phyloP scores from a whole-genome alignment of 305 asterid species.

The Solanum hybrid region DNA sequence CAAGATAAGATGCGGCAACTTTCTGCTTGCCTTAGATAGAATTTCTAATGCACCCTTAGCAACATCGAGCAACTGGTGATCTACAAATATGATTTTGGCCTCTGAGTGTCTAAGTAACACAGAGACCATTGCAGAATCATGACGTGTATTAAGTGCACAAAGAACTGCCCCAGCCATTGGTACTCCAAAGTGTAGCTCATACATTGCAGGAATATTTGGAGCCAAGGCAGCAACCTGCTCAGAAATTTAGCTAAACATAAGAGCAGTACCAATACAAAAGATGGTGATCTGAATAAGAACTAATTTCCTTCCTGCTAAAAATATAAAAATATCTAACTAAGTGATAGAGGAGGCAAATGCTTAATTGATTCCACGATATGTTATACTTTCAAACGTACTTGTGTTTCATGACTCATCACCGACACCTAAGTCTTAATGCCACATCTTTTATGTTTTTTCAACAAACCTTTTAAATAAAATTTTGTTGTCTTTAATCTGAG shows the following conservation, averaged over 20 bases:
- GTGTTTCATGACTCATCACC: background rate
- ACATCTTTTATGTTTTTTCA: background rate
- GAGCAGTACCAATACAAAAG: background rate
- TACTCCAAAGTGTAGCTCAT: conserved; percentile 15
- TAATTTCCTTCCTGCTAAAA: background rate
- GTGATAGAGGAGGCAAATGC: background rate
- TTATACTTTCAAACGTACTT: background rate
- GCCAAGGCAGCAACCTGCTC: conserved; percentile 13
- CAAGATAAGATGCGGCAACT: conserved; percentile 6
- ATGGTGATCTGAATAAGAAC: background rate
- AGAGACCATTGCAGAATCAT: conserved; percentile 11
- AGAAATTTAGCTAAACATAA: background rate
- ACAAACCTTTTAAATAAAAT: background rate
- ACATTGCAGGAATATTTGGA: conserved; percentile 15
- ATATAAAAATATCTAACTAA: background rate
- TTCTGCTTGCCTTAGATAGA: conserved; percentile 3
- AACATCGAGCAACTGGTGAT: conserved; percentile 7
- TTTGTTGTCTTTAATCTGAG: background rate
- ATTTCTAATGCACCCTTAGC: conserved; percentile 11
- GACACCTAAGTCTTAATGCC: background rate
- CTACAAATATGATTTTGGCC: conserved; percentile 15
- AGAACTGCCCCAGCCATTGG: conserved; percentile 23
- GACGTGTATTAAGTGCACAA: conserved; percentile 13
- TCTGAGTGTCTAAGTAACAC: conserved; percentile 11
- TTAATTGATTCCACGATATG: background rate